Percentiles rank a stretch among this genome's conserved stretches.
These are phyloP conservation scores for Trichocladium uniseriatum DNA, from an alignment of 495 filamentous ascomycete species.

Conservation along the genomic window DNA sequence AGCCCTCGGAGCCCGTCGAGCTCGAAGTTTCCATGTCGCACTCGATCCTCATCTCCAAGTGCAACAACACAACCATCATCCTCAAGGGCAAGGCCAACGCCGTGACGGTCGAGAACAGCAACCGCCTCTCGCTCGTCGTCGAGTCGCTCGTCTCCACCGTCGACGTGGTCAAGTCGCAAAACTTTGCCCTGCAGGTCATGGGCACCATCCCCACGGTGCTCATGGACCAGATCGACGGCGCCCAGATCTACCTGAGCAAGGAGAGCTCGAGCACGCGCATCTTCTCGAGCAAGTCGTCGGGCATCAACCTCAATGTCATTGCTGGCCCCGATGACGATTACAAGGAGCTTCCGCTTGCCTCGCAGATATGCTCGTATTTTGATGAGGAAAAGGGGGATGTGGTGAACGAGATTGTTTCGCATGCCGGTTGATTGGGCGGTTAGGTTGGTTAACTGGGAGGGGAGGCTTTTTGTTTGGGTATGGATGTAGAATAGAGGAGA, in stretches of 20 bases:
- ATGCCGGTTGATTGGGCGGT: slow-evolving; percentile 52
- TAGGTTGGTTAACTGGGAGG: neutral
- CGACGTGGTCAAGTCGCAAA: slow-evolving; percentile 86
- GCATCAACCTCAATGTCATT: slow-evolving; percentile 76
- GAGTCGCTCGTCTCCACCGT: slow-evolving; percentile 85
- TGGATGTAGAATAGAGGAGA: neutral
- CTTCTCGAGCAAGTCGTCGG: slow-evolving; percentile 75
- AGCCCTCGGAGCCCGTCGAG: slow-evolving; percentile 58
- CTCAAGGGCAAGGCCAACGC: slow-evolving; percentile 90
- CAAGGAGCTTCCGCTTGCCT: slow-evolving; percentile 74
- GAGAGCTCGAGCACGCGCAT: slow-evolving; percentile 70
- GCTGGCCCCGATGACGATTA: slow-evolving; percentile 65
- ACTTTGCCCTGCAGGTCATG: slow-evolving; percentile 84
- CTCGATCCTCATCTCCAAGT: slow-evolving; percentile 83
- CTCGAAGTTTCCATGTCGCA: slow-evolving; percentile 74
- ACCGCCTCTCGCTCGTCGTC: slow-evolving; percentile 71
- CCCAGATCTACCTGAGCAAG: slow-evolving; percentile 71
- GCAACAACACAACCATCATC: slow-evolving; percentile 82
- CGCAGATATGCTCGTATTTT: slow-evolving; percentile 77
- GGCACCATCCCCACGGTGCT: slow-evolving; percentile 77
- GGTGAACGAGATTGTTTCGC: slow-evolving; percentile 82
- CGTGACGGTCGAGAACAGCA: slow-evolving; percentile 85
- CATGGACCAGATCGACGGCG: slow-evolving; percentile 88
- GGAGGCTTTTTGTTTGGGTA: neutral
- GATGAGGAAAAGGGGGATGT: slow-evolving; percentile 58